Percentiles rank a stretch among this genome's conserved stretches.
Conservation (phyloP, 176 grass and related monocot species). For the Zizania latifolia region DNA sequence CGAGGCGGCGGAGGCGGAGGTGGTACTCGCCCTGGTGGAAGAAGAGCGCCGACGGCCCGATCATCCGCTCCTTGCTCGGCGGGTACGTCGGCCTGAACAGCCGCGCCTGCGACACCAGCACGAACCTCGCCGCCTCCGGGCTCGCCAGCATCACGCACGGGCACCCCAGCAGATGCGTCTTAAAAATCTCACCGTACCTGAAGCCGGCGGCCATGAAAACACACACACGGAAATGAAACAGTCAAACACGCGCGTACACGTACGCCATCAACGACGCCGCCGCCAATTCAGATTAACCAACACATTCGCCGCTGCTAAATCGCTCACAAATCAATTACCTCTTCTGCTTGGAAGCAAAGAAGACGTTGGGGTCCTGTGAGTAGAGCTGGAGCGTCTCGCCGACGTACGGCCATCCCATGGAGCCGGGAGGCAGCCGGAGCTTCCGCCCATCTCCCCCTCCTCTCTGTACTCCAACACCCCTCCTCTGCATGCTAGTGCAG, state of each 20-base stretch:
- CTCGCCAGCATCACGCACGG: conserved; percentile 64
- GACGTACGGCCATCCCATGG: conserved; percentile 48
- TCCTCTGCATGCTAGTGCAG: neutral
- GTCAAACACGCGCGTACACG: no score
- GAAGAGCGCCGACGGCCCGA: conserved; percentile 58
- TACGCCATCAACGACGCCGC: neutral
- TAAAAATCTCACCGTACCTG: conserved; percentile 66
- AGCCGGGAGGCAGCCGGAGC: conserved; percentile 44
- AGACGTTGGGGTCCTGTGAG: conserved; percentile 41
- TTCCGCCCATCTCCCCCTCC: neutral
- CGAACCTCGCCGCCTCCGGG: conserved; percentile 53
- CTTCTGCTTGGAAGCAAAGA: conserved; percentile 46
- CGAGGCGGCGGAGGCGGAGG: conserved; percentile 36
- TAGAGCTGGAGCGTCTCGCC: conserved; percentile 67
- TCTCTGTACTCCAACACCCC: neutral
- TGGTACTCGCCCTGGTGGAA: conserved; percentile 70
- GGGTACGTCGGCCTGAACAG: conserved; percentile 72
- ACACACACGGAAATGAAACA: neutral
- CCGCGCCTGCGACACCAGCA: conserved; percentile 51
- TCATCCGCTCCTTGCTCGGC: conserved; percentile 58
- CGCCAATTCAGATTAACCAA: neutral
- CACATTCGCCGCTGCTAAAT: neutral
- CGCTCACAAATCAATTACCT: conserved; percentile 31
- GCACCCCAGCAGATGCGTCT: conserved; percentile 53
- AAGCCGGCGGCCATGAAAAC: neutral